These are phyloP conservation scores for Psilocybe subaeruginosa DNA, from an alignment of 768 basidiomycete species.

Conservation along the genomic window DNA sequence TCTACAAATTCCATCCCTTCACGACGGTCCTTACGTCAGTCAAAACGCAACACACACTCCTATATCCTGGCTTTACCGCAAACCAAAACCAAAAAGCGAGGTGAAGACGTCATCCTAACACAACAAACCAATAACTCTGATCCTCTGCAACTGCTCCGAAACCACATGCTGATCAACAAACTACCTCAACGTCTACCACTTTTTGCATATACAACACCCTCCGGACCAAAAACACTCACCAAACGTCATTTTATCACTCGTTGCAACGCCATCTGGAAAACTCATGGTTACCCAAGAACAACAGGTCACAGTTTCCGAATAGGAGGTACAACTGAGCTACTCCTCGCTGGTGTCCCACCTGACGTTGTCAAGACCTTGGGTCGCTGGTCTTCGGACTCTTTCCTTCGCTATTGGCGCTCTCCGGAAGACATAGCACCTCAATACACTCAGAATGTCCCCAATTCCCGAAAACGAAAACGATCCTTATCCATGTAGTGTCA, in stretches of 20 bases:
- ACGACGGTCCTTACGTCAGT: background rate
- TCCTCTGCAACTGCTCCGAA: background rate
- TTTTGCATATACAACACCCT: slow-evolving; percentile 13
- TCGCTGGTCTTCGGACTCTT: too few relatives aligned
- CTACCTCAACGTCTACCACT: slow-evolving; percentile 11
- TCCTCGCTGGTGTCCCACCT: slow-evolving; percentile 27
- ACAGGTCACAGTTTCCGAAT: slow-evolving; percentile 37
- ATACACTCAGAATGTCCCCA: too few relatives aligned
- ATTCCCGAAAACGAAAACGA: too few relatives aligned
- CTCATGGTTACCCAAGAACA: slow-evolving; percentile 12
- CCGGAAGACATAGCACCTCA: too few relatives aligned
- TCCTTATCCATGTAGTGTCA: too few relatives aligned
- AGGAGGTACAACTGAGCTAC: slow-evolving; percentile 35
- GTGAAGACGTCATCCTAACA: slow-evolving; percentile 9
- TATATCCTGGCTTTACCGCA: slow-evolving; percentile 24
- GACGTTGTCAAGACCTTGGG: too few relatives aligned
- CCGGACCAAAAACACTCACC: slow-evolving; percentile 13
- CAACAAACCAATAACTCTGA: slow-evolving; percentile 1
- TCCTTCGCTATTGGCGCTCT: too few relatives aligned
- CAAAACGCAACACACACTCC: slow-evolving; percentile 9
- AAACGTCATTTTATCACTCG: slow-evolving; percentile 19
- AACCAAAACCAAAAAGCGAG: slow-evolving; percentile 22
- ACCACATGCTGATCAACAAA: slow-evolving; percentile 20
- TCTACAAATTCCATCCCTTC: slow-evolving; percentile 10
- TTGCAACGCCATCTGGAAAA: slow-evolving; percentile 31